Percentiles rank a stretch among this genome's conserved stretches.
phyloP scores from a whole-genome alignment of 306 rosid species.

The Castanospermum australe region DNA sequence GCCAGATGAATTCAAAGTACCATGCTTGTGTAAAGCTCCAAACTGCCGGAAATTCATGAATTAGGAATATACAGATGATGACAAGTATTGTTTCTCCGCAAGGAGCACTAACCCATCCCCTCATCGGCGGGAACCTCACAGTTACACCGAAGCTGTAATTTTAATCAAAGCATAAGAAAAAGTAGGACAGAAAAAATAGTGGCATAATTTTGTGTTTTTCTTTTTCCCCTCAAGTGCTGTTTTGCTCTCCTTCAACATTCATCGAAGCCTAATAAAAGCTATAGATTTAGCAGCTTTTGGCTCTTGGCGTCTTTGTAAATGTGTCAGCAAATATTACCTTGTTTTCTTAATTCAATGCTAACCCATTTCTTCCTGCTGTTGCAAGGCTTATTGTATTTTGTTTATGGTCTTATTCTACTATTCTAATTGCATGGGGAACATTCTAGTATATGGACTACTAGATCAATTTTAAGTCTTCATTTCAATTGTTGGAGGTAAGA shows the following conservation, averaged over 20 bases:
- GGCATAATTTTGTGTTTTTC: conserved; percentile 10
- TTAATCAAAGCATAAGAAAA: conserved; percentile 22
- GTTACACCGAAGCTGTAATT: conserved; percentile 50
- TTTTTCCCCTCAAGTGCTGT: background rate
- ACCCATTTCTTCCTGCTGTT: background rate
- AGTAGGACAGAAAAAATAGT: background rate
- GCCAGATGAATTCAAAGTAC: conserved; percentile 87
- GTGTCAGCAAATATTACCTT: conserved; percentile 6
- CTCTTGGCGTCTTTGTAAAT: conserved; percentile 41
- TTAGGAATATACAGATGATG: conserved; percentile 45
- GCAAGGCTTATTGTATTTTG: background rate
- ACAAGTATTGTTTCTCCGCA: conserved; percentile 64
- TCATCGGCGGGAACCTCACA: conserved; percentile 51
- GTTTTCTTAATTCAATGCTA: conserved; percentile 21
- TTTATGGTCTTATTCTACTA: background rate
- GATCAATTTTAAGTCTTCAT: background rate
- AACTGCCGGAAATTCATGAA: conserved; percentile 92
- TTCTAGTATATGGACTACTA: background rate
- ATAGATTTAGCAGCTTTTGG: conserved; percentile 44
- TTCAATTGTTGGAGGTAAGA: too few relatives aligned
- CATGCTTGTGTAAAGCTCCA: conserved; percentile 86
- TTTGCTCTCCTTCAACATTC: conserved; percentile 33
- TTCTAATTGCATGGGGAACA: background rate
- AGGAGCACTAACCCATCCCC: conserved; percentile 64
- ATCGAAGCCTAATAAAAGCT: conserved; percentile 45